Base-by-base conservation (phyloP, 2,329 filamentous ascomycete genomes). In the Geosmithia flava region DNA sequence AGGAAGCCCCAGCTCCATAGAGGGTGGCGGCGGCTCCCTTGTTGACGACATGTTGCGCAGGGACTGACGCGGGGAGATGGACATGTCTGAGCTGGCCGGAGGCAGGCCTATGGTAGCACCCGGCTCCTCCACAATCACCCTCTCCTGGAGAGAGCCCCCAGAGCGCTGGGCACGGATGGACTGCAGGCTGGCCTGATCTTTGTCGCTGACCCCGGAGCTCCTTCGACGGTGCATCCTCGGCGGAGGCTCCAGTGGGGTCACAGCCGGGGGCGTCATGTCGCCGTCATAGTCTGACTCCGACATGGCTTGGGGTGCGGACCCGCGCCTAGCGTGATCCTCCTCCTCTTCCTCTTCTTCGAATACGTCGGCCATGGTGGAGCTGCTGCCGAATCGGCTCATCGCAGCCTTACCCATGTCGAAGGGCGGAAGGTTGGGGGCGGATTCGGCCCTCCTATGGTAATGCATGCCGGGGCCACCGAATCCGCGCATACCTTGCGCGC, bases 341-440 rank as follows among this genome's bases (percentile, higher is more conserved):
- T 78, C 74, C 56, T 87, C 83, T 53, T 89, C 86, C 27, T 90
- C 86, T 56, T 91, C 87, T 59, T 93, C 87, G 53, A 91, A 93
- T 1, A 93, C 87, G 59, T 91, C 87, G 0, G 83, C 85, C 85
- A 93, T 90, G 0, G 83, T 83, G 0, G 83, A 81, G 54, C 77
- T 79, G 60, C 80, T 84, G 40, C 75, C 76, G 47, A 81, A 81
- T 16, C 79, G 73, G 50, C 77, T 74, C 47, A 83, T 76, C 27
- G 71, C 71, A n/a, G 76, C 68, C 20, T 74, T 66, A 41, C 68
- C 70, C 51, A 68, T 66, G 49, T 90, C 85, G 56, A 91, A 91
- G 0, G 85, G 82, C 13, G 79, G 80, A 63, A 90, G 76, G 56
- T 87, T 85, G 3, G 87, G 87, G 1, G 87, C 86, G 58, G 86